Conservation (phyloP, 2,329 filamentous ascomycete species). For the Cercospora zeina region DNA sequence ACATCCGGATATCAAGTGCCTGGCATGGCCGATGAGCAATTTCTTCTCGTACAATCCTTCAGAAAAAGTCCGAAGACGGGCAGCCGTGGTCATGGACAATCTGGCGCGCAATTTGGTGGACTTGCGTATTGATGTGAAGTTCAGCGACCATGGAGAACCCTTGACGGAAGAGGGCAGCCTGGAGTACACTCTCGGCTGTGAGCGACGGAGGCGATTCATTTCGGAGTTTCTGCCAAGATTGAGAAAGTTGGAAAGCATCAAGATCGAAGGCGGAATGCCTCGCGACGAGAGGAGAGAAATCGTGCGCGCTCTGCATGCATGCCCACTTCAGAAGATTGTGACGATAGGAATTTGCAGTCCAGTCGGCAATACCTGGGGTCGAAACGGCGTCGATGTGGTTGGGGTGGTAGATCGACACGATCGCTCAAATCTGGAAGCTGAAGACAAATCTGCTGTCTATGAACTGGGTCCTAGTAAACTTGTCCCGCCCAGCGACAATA, state of each 20-base stretch:
- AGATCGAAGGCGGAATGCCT: constrained; percentile 51
- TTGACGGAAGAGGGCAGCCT: constrained; percentile 16
- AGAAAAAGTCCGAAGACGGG: constrained; percentile 18
- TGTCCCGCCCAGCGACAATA: constrained; percentile 13
- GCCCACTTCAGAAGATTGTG: constrained; percentile 48
- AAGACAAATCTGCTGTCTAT: constrained; percentile 36
- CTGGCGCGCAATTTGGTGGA: constrained; percentile 45
- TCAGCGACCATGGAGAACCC: constrained; percentile 31
- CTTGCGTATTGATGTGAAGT: constrained; percentile 45
- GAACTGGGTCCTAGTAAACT: constrained; percentile 30
- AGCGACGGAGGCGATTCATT: constrained; percentile 43
- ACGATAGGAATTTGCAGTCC: constrained; percentile 49
- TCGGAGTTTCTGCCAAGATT: constrained; percentile 46
- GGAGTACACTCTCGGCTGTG: constrained; percentile 14
- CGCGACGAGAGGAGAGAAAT: constrained; percentile 51
- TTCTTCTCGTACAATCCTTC: constrained; percentile 44
- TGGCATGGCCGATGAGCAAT: constrained; percentile 51
- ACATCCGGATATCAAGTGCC: constrained; percentile 47
- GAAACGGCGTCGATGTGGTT: constrained; percentile 38
- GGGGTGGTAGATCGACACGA: constrained; percentile 27
- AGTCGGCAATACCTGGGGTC: constrained; percentile 50
- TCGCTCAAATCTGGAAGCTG: constrained; percentile 35
- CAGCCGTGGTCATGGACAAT: constrained; percentile 42
- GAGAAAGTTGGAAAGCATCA: constrained; percentile 47
- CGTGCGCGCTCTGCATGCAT: constrained; percentile 46